These are phyloP conservation scores for Moesziomyces sp. DNA, from an alignment of 1,284 basidiomycete species.

Conservation along the genomic window DNA sequence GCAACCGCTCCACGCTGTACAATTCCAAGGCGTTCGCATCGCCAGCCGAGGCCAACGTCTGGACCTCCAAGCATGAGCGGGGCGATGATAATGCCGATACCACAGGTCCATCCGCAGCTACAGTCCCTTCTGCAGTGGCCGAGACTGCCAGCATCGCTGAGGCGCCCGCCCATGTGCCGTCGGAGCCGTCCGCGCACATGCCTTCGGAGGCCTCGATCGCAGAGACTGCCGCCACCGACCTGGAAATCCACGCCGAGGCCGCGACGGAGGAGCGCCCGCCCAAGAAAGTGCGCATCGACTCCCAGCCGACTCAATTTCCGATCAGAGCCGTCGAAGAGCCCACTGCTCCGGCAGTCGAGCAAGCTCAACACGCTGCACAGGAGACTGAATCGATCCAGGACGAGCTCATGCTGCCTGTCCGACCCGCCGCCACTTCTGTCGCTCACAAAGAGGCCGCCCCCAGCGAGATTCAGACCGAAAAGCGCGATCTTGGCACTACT, in stretches of 20 bases:
- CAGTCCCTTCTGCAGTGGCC: neutral
- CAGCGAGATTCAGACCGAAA: neutral
- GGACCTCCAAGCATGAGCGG: neutral
- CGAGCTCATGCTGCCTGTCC: constrained; percentile 25
- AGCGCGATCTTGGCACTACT: too few relatives aligned
- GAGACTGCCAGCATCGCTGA: neutral
- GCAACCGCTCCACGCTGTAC: constrained; percentile 13
- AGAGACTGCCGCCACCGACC: neutral
- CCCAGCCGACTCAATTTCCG: too few relatives aligned
- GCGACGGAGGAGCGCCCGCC: constrained; percentile 2
- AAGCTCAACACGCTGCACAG: constrained; percentile 2
- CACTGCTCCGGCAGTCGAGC: neutral
- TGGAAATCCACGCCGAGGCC: neutral
- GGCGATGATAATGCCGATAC: neutral
- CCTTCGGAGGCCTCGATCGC: constrained; percentile 5
- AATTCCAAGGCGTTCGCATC: constrained; percentile 15
- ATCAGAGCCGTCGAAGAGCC: neutral
- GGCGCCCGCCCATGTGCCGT: neutral
- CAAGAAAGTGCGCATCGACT: constrained; percentile 18
- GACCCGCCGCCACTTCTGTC: neutral
- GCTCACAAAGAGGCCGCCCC: neutral
- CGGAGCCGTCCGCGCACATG: neutral
- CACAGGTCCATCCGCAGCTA: neutral
- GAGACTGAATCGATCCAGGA: constrained; percentile 17
- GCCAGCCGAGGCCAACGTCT: constrained; percentile 16